Evolutionary conservation across 352 stramenopile genomes (phyloP), one percentile per base, ranked within the genome.

Genomic region (Aphanomyces stellatus): DNA sequence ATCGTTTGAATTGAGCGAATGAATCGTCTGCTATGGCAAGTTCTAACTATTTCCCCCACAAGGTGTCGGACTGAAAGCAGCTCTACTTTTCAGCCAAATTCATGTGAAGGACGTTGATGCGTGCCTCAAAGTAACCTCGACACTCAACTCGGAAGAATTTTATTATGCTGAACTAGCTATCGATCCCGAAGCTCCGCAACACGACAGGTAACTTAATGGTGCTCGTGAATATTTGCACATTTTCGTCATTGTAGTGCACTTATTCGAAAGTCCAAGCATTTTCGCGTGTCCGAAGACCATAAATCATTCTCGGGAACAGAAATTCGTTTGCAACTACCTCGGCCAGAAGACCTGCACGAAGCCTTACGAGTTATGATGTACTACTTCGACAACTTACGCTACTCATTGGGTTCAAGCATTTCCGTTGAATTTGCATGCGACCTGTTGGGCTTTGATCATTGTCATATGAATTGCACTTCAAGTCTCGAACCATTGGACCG

Each of bases 251-350:
- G 17, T 55, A 65, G 59, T 1, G 82, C 85, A 1, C 71, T 88
- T 3, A 72, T 91, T 35, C 79, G 88, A 69, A 74, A 75, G 28
- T 73, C 89, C 7, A 60, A 73, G 0, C 78, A 86, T 40, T 93
- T 90, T 48, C 64, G 74, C 0, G 71, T 93, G 3, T 57, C 79
- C 53, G 82, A 90, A 71, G 62, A 64, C 3, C 82, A 93, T 37
- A 69, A 82, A 11, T 62, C 77, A 31, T 91, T 93, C 53, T 91
- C 85, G 2, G 85, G 85, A 13, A 93, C 85, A 7, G 82, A 93
- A 51, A 88, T 93, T 77, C 74, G 80, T 7, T 62, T 93, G 33
- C 74, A 74, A 10, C 71, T 93, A 30, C 82, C 85, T 22, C 76
- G 59, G 49, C 80, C 82, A 41, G 53, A 68, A 5, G 15, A 85